These are phyloP conservation scores for Anthoceros angustus DNA, from an alignment of 225 moss, liverwort and hornwort genomes.

Conservation along the genomic window DNA sequence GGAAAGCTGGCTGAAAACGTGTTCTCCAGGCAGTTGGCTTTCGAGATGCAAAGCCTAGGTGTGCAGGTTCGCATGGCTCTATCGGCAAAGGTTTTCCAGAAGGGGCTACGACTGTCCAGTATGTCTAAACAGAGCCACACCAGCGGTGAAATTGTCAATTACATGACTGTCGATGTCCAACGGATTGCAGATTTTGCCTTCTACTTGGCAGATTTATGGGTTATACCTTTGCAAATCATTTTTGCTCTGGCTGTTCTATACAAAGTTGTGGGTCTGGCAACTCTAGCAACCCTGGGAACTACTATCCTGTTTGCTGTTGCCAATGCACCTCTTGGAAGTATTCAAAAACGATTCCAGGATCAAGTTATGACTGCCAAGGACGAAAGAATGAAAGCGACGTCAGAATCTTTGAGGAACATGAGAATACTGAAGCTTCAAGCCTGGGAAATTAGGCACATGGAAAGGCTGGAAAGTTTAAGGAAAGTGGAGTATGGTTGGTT, in stretches of 20 bases:
- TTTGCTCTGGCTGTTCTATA: constrained; percentile 32
- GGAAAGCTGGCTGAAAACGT: constrained; percentile 33
- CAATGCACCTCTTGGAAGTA: constrained; percentile 35
- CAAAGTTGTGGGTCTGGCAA: constrained; percentile 45
- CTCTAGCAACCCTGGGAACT: constrained; percentile 33
- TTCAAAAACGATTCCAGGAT: constrained; percentile 36
- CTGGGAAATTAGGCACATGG: constrained; percentile 64
- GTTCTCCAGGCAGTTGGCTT: constrained; percentile 31
- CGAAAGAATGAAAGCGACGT: constrained; percentile 41
- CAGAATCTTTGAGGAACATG: constrained; percentile 61
- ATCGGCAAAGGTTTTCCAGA: constrained; percentile 35
- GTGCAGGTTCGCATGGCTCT: constrained; percentile 29
- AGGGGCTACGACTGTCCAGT: constrained; percentile 35
- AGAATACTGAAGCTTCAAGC: constrained; percentile 74
- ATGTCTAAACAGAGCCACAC: constrained; percentile 38
- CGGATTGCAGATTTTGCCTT: constrained; percentile 30
- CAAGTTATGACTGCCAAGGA: constrained; percentile 51
- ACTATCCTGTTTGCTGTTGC: constrained; percentile 24
- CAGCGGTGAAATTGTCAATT: constrained; percentile 51
- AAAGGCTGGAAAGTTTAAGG: constrained; percentile 47
- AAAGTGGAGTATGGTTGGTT: constrained; percentile 57
- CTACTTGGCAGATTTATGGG: constrained; percentile 41
- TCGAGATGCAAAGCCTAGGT: constrained; percentile 24
- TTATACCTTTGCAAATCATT: constrained; percentile 32
- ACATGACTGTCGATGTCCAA: constrained; percentile 51